Evolutionary conservation across 768 basidiomycete genomes (phyloP), one percentile per base, ranked within the genome.

Genomic region (Suillus brevipes): DNA sequence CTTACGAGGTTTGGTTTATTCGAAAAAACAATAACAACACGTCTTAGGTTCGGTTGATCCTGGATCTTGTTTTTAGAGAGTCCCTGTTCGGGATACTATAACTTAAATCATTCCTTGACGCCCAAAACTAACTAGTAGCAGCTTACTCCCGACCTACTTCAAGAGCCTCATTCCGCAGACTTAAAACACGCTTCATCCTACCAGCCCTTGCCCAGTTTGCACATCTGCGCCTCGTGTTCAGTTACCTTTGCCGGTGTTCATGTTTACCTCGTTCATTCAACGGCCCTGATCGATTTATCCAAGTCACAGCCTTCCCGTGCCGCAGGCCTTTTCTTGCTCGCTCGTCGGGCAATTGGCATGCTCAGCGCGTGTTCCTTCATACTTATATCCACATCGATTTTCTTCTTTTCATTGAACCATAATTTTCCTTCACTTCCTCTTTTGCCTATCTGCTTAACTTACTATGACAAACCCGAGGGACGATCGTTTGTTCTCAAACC

Each of bases 381-480:
- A 79, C 78, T 78, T 77, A 78, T 80, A 83, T 76, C 77, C 79
- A 78, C 81, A 83, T 82, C 83, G 85, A 84, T 81, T 83, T 47
- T 78, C 75, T 81, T 78, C 77, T 79, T 78, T 81, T 80, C 75
- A 76, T 77, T 77, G 74, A 78, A 72, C 75, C 76, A 74, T 78
- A 77, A 75, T 76, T 73, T 77, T 76, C 49, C 74, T 76, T 78
- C 77, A 73, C 75, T 78, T 75, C 77, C 80, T 79, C 78, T 82
- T 86, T 82, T 82, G 83, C 81, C 84, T 84, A 84, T 82, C 82
- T 81, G 75, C 79, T 81, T 78, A 78, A 76, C 75, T 79, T 79
- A 74, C 85, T 82, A 91, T 88, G 88, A 86, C 89, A 78, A 85
- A 81, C 80, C 84, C 84, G 77, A 85, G 82, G 78, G 87, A 89